Evolutionary conservation across 2,329 filamentous ascomycete genomes (phyloP).

Genomic region (Rhexocercosporidium sp.): DNA sequence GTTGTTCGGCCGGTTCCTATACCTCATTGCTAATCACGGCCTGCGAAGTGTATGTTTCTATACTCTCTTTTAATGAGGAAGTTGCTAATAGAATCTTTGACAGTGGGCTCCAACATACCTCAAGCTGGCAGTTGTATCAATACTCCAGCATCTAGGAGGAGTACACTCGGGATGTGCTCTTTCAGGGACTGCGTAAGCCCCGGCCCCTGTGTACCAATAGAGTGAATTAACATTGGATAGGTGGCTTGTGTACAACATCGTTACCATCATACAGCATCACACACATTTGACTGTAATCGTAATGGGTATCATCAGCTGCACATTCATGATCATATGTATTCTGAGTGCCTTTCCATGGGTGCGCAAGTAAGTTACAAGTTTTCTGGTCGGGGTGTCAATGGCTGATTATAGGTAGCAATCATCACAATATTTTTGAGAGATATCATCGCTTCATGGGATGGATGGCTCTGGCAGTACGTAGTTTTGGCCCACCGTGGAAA

Average conservation of each 20-base stretch:
- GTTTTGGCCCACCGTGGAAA: not conserved
- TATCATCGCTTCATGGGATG: slow-evolving; percentile 51
- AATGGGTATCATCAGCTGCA: slow-evolving; percentile 46
- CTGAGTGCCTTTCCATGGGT: slow-evolving; percentile 49
- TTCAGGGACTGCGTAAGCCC: slow-evolving; percentile 44
- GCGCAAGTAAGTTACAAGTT: slow-evolving; percentile 44
- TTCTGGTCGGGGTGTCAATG: not conserved
- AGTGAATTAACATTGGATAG: slow-evolving; percentile 28
- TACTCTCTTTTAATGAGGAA: not conserved
- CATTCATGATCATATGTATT: slow-evolving; percentile 46
- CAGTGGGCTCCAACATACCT: slow-evolving; percentile 47
- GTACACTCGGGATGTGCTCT: slow-evolving; percentile 49
- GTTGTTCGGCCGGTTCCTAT: slow-evolving; percentile 46
- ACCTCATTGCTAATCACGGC: slow-evolving; percentile 46
- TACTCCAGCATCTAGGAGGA: slow-evolving; percentile 49
- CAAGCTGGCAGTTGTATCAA: slow-evolving; percentile 46
- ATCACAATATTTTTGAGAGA: slow-evolving; percentile 49
- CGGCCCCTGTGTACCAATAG: slow-evolving; percentile 16
- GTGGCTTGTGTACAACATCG: slow-evolving; percentile 48
- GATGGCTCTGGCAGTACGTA: slow-evolving; percentile 46
- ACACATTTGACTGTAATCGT: slow-evolving; percentile 44
- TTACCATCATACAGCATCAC: slow-evolving; percentile 45
- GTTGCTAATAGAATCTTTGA: slow-evolving; percentile 15
- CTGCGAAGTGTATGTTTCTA: slow-evolving; percentile 43
- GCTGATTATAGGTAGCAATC: slow-evolving; percentile 40